Base-by-base conservation (phyloP, 768 basidiomycete genomes). In the Rhodotorula graminis region DNA sequence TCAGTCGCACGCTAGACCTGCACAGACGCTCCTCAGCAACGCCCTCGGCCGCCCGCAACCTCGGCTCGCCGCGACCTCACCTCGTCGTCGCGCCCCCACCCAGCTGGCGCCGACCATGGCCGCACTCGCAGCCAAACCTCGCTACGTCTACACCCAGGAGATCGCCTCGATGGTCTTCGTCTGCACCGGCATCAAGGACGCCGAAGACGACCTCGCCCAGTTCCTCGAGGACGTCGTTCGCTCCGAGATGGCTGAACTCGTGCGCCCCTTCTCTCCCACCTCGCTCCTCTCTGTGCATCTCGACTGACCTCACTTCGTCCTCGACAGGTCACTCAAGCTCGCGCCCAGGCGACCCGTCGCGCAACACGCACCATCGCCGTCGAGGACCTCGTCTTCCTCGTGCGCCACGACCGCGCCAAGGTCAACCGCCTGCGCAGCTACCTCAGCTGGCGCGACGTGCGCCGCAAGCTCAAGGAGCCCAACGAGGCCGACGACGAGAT, bases 351-450 rank as follows among this genome's bases (percentile, higher is more conserved):
- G 0, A 88, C 84, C 61, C 87, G 90, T 47, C 88, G 94, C 14
- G 89, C 90, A 0, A 90, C 91, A 12, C 89, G 93, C 31, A 92
- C 89, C 75, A 85, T 95, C 52, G 88, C 90, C 5, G 90, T 93
- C 0, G 94, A 98, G 81, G 94, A 98, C 81, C 88, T 98, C 67
- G 92, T 98, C 76, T 97, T 96, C 77, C 88, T 96, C 79, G 93
- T 98, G 78, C 88, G 94, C 11, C 90, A 95, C 77, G 94, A 98
- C 82, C 84, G 91, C 74, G 90, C 90, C 15, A 96, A 95, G 81
- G 92, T 98, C 73, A 95, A 96, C 82, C 85, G 94, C 57, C 84
- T 98, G 42, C 83, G 92, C 47, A 95, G 92, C 18, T 98, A 96
- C 79, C 85, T 98, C 33, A 92, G 91, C 0, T 98, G 94, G 94